Conservation (phyloP, 164 flowering plant genomes). For the Nymphaea thermarum region DNA sequence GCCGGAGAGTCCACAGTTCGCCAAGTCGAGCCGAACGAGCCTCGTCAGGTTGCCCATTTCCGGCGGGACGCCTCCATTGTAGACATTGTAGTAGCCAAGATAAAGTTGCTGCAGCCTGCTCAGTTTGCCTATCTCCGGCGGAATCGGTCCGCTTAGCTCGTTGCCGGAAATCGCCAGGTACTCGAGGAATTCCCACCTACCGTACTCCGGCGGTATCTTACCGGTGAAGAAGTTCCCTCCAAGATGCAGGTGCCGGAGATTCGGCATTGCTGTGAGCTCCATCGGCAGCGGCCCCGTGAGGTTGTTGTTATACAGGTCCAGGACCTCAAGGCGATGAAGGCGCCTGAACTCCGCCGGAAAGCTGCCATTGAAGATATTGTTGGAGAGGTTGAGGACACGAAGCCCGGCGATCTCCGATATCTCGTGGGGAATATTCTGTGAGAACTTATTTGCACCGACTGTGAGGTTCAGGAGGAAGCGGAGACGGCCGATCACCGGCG, state of each 20-base stretch:
- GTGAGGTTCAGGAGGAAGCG: slow-evolving; percentile 36
- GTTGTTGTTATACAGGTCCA: slow-evolving; percentile 84
- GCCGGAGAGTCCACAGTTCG: slow-evolving; percentile 70
- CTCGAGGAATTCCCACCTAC: slow-evolving; percentile 45
- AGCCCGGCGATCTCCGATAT: slow-evolving; percentile 33
- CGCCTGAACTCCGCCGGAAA: slow-evolving; percentile 43
- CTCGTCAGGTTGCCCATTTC: slow-evolving; percentile 65
- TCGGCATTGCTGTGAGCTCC: slow-evolving; percentile 24
- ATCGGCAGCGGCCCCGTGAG: slow-evolving; percentile 61
- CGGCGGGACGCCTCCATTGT: slow-evolving; percentile 59
- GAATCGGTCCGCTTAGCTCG: slow-evolving; percentile 59
- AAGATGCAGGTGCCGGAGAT: slow-evolving; percentile 58
- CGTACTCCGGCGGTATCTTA: slow-evolving; percentile 56
- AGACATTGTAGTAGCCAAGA: slow-evolving; percentile 65
- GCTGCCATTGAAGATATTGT: slow-evolving; percentile 47
- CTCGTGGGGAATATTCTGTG: slow-evolving; percentile 48
- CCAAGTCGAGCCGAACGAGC: slow-evolving; percentile 65
- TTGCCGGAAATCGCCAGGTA: slow-evolving; percentile 91
- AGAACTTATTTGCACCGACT: slow-evolving; percentile 36
- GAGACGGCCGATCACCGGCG: slow-evolving; percentile 43
- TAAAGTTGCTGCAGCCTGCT: slow-evolving; percentile 55
- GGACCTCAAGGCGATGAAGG: slow-evolving; percentile 27
- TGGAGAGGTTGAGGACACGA: slow-evolving; percentile 58
- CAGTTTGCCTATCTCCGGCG: slow-evolving; percentile 67
- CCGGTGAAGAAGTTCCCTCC: slow-evolving; percentile 89